phyloP scores from a whole-genome alignment of 176 grass and related monocot species.

The Triticum monococcum region DNA sequence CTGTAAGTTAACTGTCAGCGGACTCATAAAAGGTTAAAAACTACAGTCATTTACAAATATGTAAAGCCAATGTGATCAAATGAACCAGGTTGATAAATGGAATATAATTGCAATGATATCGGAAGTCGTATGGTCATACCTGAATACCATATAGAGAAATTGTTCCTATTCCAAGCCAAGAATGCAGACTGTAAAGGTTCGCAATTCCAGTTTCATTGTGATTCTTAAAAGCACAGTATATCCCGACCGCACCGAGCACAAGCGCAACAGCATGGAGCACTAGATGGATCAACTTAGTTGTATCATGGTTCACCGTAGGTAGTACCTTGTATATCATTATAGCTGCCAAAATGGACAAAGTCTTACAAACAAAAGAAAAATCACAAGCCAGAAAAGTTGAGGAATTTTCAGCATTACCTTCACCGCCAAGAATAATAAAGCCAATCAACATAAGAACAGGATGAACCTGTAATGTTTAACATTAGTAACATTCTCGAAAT shows the following conservation, averaged over 20 bases:
- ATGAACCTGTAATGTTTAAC: constrained; percentile 62
- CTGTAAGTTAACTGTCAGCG: background rate
- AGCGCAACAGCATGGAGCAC: constrained; percentile 66
- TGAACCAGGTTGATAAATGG: background rate
- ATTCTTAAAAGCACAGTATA: constrained; percentile 83
- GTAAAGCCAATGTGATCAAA: background rate
- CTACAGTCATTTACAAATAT: background rate
- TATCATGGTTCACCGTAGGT: constrained; percentile 53
- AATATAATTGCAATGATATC: constrained; percentile 3
- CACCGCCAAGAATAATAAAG: constrained; percentile 75
- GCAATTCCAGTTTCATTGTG: constrained; percentile 92
- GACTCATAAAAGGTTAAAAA: background rate
- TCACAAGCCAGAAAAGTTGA: background rate
- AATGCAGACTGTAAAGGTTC: constrained; percentile 86
- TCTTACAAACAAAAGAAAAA: constrained; percentile 1
- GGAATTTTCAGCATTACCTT: constrained; percentile 47
- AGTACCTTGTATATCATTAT: constrained; percentile 75
- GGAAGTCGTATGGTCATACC: constrained; percentile 46
- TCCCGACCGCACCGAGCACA: constrained; percentile 69
- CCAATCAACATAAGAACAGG: constrained; percentile 97
- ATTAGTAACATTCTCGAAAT: background rate
- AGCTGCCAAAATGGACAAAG: constrained; percentile 55
- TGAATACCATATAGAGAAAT: constrained; percentile 78
- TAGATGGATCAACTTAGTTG: constrained; percentile 70
- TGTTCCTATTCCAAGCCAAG: constrained; percentile 85